phyloP scores from a whole-genome alignment of 768 basidiomycete genomes.

The Tulasnella sp. region DNA sequence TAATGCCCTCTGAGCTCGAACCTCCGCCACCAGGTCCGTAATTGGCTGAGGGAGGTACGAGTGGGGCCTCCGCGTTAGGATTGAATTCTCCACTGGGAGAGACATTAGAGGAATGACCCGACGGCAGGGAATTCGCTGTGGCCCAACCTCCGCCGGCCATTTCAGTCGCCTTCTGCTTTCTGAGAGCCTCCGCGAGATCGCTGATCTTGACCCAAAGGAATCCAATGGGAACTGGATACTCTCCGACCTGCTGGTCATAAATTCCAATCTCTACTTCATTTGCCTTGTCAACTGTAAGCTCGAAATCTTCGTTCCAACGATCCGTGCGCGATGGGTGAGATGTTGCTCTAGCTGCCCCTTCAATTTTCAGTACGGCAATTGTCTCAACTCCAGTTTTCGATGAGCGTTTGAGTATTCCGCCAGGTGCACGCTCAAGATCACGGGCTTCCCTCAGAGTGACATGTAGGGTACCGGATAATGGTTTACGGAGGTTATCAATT shows the following conservation, averaged over 20 bases:
- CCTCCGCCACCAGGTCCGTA: conserved; percentile 9
- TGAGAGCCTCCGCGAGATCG: conserved; percentile 84
- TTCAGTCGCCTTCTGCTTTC: conserved; percentile 86
- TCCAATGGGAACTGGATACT: conserved; percentile 78
- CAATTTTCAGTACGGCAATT: conserved; percentile 86
- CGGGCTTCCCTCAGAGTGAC: conserved; percentile 81
- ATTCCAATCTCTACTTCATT: conserved; percentile 96
- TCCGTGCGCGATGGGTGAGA: conserved; percentile 90
- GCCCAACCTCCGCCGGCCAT: conserved; percentile 83
- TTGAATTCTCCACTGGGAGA: conserved; percentile 35
- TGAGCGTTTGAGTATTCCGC: conserved; percentile 47
- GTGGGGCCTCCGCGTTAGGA: too few species aligned
- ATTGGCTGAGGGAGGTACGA: conserved; percentile 29
- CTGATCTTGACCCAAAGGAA: conserved; percentile 88
- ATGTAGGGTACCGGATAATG: conserved; percentile 81
- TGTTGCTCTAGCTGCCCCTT: conserved; percentile 83
- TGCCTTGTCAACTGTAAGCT: conserved; percentile 92
- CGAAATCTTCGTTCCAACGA: conserved; percentile 96
- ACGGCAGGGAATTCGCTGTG: conserved; percentile 70
- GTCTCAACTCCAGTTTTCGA: conserved; percentile 76
- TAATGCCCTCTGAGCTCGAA: conserved; percentile 56
- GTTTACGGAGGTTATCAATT: conserved; percentile 91
- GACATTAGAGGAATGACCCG: conserved; percentile 37
- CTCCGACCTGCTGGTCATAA: conserved; percentile 73
- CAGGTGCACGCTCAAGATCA: conserved; percentile 88